phyloP scores from a whole-genome alignment of 2,329 filamentous ascomycete species.

The Neocatenulostroma microsporum region DNA sequence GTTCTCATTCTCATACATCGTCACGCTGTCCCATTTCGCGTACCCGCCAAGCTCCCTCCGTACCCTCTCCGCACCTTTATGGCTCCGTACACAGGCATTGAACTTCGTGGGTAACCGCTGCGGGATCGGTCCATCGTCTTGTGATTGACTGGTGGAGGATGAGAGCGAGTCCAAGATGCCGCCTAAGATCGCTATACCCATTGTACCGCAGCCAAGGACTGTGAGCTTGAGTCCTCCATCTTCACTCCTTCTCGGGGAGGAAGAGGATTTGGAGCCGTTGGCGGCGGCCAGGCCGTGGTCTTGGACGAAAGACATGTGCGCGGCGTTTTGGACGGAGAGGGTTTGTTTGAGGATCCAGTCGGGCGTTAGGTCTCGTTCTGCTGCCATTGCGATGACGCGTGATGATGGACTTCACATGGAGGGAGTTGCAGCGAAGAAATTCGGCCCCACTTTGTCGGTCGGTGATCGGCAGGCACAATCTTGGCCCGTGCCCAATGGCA shows the following conservation, averaged over 20 bases:
- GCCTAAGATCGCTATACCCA: slow-evolving; percentile 76
- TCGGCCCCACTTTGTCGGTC: slow-evolving; percentile 2
- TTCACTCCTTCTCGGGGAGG: too few relatives aligned
- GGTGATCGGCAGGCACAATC: too few relatives aligned
- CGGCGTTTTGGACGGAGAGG: slow-evolving; percentile 20
- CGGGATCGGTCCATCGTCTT: slow-evolving; percentile 32
- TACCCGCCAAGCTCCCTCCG: slow-evolving; percentile 58
- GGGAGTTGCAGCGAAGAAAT: neutral
- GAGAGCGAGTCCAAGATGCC: slow-evolving; percentile 67
- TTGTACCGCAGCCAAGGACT: slow-evolving; percentile 77
- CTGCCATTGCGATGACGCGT: neutral
- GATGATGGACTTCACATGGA: neutral
- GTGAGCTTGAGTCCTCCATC: slow-evolving; percentile 57
- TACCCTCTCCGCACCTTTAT: slow-evolving; percentile 62
- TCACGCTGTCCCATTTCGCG: slow-evolving; percentile 46
- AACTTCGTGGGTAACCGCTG: slow-evolving; percentile 62
- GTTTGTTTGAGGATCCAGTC: slow-evolving; percentile 26
- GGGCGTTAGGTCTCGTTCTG: slow-evolving; percentile 20
- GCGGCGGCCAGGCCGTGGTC: neutral
- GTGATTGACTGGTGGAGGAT: slow-evolving; percentile 27
- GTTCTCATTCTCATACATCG: slow-evolving; percentile 60
- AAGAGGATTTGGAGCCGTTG: too few relatives aligned
- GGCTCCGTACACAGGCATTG: slow-evolving; percentile 69
- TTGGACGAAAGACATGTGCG: slow-evolving; percentile 16
- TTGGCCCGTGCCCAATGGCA: too few relatives aligned